Evolutionary conservation across 139 green algal genomes (phyloP), one percentile per base, ranked within the genome.

Genomic region (Chlorella vulgaris): DNA sequence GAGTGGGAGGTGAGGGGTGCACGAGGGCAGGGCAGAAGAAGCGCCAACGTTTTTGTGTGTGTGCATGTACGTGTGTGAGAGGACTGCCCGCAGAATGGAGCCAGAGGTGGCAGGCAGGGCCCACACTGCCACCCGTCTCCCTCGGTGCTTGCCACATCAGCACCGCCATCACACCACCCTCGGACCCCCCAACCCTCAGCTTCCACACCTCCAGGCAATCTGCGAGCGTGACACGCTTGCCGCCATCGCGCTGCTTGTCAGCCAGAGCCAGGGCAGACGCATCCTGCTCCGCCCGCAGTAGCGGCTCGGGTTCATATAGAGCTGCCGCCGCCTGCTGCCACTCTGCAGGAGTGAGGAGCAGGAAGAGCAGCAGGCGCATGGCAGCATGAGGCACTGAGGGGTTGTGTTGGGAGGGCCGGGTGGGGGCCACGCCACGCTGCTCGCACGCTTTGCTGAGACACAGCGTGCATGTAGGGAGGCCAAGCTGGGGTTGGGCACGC

Each of bases 161-260:
- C 58, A 31, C 18, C 43, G 4, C 43, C 47, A n/a, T 33, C 43
- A n/a, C n/a, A n/a, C n/a, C n/a, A n/a, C n/a, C n/a, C n/a, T n/a
- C n/a, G n/a, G n/a, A n/a, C n/a, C n/a, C n/a, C n/a, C n/a, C n/a
- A n/a, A n/a, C n/a, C n/a, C n/a, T n/a, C n/a, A n/a, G n/a, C 3
- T 1, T 58, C 5, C 58, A 31, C 58, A 80, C 74, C 74, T 86
- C 76, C 78, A 94, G 80, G 85, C 91, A 94, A 26, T 77, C 76
- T 13, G 82, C 78, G 71, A 94, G 84, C 5, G 58, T 68, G 43
- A 92, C 90, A 35, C 73, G 50, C 74, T 80, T 80, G 29, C 74
- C 67, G 42, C 53, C 53, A 53, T 42, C 36, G 5, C 65, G 47
- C 70, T n/a, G 55, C 39, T 58, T 33, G 33, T 74, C 69, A 3